Conservation (phyloP, 208 protist genomes). For the Kentomonas sorsogonicus region DNA sequence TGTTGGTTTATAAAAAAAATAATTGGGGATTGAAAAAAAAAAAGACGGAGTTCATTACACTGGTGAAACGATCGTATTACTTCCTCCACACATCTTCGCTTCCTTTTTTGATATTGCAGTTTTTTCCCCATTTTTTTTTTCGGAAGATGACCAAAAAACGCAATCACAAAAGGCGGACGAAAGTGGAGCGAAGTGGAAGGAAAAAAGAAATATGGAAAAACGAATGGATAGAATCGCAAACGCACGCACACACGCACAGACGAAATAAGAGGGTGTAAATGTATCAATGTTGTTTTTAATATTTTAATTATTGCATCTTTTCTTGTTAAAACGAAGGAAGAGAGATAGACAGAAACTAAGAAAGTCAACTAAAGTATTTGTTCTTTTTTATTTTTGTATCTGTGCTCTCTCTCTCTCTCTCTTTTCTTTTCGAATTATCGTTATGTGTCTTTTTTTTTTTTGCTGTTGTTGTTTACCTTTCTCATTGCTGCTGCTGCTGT, state of each 20-base stretch:
- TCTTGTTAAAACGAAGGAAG: neutral
- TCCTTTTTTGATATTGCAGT: neutral
- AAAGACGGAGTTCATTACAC: neutral
- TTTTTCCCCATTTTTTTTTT: neutral
- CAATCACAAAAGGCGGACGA: neutral
- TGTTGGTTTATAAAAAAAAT: neutral
- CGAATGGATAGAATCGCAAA: conserved; percentile 1
- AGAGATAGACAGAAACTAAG: neutral
- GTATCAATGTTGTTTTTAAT: no score
- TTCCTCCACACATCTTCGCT: no score
- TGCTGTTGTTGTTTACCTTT: neutral
- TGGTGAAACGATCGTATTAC: no score
- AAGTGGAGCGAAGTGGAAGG: neutral
- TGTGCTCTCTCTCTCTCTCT: no score
- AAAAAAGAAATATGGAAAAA: conserved; percentile 1
- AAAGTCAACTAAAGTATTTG: neutral
- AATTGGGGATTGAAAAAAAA: conserved; percentile 2
- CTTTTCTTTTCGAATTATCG: neutral
- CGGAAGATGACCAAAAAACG: neutral
- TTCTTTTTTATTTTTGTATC: no score
- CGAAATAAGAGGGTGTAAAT: no score
- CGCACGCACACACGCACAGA: neutral
- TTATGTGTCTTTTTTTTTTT: neutral
- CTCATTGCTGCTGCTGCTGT: no score
- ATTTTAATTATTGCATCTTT: no score